Conservation (phyloP, 163 green algal genomes). For the Scenedesmus sp. region DNA sequence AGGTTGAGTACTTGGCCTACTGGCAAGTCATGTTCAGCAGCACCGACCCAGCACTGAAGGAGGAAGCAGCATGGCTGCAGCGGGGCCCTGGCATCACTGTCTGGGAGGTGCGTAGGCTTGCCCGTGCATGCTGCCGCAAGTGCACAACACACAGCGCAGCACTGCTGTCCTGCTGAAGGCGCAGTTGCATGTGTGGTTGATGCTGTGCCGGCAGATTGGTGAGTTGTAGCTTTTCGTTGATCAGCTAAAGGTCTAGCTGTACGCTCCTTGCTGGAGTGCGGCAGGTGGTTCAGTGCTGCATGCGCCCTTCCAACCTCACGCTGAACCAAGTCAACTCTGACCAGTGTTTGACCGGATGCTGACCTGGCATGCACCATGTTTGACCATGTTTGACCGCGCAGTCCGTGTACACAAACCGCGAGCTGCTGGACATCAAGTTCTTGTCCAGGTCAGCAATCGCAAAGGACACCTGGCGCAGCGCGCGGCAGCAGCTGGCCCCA, state of each 20-base stretch:
- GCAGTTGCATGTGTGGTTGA: background rate
- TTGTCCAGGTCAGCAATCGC: background rate
- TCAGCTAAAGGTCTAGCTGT: too few relatives aligned
- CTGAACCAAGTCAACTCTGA: background rate
- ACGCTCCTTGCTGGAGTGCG: too few relatives aligned
- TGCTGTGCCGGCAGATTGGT: background rate
- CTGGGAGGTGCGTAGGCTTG: background rate
- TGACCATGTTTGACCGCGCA: background rate
- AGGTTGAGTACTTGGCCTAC: background rate
- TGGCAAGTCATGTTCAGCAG: background rate
- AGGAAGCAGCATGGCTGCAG: background rate
- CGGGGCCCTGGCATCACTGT: slow-evolving; percentile 17
- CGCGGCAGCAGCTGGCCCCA: background rate
- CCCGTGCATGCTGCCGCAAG: background rate
- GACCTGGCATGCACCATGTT: too few relatives aligned
- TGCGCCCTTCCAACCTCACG: background rate
- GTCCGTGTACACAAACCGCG: background rate
- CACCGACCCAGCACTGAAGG: background rate
- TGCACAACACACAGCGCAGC: background rate
- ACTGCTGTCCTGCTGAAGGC: background rate
- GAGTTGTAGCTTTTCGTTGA: too few relatives aligned
- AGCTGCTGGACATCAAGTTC: background rate
- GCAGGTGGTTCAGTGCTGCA: background rate
- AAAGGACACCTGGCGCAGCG: background rate
- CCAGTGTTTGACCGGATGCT: background rate